A percentile compares a stretch with the other conserved stretches of the same genome.
Conservation (phyloP, 148 eudicot species). For the Vaccinium corymbosum region DNA sequence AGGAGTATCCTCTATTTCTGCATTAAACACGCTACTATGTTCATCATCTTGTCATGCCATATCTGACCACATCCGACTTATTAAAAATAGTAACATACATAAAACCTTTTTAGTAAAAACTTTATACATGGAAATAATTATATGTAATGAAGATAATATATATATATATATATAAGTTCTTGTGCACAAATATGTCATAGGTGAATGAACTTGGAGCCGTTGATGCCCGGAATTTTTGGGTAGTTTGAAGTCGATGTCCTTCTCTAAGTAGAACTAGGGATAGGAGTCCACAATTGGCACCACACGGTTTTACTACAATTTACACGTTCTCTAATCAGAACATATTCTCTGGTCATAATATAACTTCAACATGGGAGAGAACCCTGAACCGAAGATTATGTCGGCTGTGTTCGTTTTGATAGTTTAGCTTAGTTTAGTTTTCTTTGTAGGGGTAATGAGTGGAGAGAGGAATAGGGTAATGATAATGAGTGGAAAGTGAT, state of each 20-base stretch:
- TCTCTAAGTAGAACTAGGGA: background rate
- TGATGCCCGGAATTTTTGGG: background rate
- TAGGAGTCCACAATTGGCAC: background rate
- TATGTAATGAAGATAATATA: background rate
- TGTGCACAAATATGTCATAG: background rate
- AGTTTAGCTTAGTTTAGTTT: too few relatives aligned
- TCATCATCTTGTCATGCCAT: background rate
- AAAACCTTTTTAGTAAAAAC: background rate
- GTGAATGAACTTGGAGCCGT: background rate
- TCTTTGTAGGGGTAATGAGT: too few relatives aligned
- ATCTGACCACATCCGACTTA: background rate
- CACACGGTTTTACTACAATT: background rate
- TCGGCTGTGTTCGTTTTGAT: background rate
- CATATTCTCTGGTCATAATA: background rate
- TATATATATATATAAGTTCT: background rate
- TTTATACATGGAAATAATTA: background rate
- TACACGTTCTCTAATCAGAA: background rate
- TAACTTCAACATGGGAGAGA: background rate
- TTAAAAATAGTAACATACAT: background rate
- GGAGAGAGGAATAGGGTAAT: too few relatives aligned
- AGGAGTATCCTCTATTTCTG: background rate
- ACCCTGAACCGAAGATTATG: background rate
- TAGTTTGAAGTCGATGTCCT: background rate
- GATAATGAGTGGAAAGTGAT: too few relatives aligned
- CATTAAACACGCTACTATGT: background rate